phyloP scores from a whole-genome alignment of 305 asterid genomes.

The Fraxinus albicans region DNA sequence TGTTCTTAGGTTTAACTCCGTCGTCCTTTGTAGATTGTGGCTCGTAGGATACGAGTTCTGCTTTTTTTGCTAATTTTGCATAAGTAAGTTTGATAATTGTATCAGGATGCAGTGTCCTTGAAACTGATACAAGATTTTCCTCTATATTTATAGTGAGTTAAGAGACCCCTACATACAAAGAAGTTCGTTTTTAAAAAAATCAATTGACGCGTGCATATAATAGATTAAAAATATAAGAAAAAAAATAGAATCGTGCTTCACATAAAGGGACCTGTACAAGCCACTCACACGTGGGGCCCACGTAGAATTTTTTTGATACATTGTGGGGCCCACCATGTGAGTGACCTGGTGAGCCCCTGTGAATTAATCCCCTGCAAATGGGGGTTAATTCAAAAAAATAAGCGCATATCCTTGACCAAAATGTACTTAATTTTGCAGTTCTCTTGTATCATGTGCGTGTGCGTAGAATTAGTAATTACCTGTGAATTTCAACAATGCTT shows the following conservation, averaged over 20 bases:
- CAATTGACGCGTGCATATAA: background rate
- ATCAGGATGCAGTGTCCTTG: slow-evolving; percentile 35
- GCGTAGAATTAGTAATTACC: slow-evolving; percentile 27
- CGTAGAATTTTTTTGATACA: too few species aligned
- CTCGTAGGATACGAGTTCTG: slow-evolving; percentile 27
- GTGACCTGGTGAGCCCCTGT: too few species aligned
- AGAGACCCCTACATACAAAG: slow-evolving; percentile 31
- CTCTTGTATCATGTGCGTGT: background rate
- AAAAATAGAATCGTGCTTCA: too few species aligned
- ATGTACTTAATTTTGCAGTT: background rate
- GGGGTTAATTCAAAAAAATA: too few species aligned
- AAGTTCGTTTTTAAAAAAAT: too few species aligned
- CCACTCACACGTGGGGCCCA: too few species aligned
- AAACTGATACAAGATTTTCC: slow-evolving; percentile 30
- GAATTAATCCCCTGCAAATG: too few species aligned
- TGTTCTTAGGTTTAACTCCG: background rate
- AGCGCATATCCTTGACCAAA: background rate
- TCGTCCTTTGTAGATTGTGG: background rate
- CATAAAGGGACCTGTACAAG: too few species aligned
- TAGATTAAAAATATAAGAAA: too few species aligned
- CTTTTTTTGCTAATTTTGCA: slow-evolving; percentile 33
- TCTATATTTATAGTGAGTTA: slow-evolving; percentile 24
- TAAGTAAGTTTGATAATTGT: slow-evolving; percentile 22
- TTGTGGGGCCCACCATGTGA: too few species aligned
- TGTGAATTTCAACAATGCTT: slow-evolving; percentile 26